Evolutionary conservation across 148 eudicot genomes (phyloP).

Genomic region (Chenopodium berlandieri): DNA sequence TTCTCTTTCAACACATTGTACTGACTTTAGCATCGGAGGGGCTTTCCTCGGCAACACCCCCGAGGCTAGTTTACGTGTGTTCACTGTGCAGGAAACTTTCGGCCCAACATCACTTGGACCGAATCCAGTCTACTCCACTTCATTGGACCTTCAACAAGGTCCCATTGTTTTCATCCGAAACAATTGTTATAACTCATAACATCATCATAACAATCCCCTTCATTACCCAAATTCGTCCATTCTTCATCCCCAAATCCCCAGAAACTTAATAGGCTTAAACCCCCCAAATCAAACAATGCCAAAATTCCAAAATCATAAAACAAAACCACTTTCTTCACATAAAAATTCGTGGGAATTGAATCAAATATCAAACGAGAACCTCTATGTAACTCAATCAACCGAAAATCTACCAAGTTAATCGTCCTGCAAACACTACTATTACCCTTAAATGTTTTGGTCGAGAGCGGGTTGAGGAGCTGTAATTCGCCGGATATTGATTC

Average conservation of each 20-base stretch:
- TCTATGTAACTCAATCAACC: slow-evolving; percentile 1
- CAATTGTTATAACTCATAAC: neutral
- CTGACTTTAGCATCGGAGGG: too few species aligned
- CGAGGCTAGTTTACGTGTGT: too few species aligned
- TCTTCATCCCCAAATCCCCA: neutral
- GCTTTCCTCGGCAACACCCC: too few species aligned
- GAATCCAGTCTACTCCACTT: too few species aligned
- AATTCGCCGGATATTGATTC: neutral
- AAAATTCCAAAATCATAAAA: slow-evolving; percentile 7
- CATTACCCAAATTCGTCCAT: slow-evolving; percentile 9
- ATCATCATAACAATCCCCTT: slow-evolving; percentile 15
- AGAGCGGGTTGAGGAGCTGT: neutral
- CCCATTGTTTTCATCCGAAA: too few species aligned
- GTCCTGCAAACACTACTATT: neutral
- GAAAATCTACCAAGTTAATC: slow-evolving; percentile 5
- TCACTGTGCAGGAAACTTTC: too few species aligned
- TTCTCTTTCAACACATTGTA: too few species aligned
- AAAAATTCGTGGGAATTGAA: too few species aligned
- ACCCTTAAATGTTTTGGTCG: neutral
- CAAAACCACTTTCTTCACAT: neutral
- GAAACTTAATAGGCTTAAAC: neutral
- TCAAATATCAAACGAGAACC: neutral
- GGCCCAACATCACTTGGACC: too few species aligned
- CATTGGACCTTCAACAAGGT: too few species aligned
- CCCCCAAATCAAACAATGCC: neutral